phyloP scores from a whole-genome alignment of 306 rosid species.

The Rosa chinensis region DNA sequence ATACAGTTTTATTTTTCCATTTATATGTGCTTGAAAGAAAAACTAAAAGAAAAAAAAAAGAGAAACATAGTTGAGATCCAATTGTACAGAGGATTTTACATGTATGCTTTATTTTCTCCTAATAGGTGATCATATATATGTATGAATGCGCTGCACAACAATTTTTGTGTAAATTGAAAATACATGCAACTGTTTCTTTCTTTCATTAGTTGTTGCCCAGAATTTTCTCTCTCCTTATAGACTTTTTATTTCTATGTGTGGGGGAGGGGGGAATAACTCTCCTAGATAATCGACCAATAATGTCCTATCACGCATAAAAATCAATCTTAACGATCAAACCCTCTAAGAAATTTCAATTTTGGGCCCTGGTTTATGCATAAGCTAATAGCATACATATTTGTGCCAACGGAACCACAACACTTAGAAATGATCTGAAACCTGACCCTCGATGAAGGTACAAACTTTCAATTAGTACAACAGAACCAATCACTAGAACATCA shows the following conservation, averaged over 20 bases:
- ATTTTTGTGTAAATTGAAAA: conserved; percentile 13
- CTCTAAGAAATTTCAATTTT: background rate
- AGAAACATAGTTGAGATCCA: conserved; percentile 21
- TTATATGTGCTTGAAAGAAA: background rate
- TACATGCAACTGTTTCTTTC: background rate
- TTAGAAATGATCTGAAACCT: background rate
- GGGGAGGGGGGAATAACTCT: too few species aligned
- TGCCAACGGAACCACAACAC: background rate
- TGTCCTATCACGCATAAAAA: too few species aligned
- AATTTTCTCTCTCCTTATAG: too few species aligned
- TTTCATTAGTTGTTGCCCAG: background rate
- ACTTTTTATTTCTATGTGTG: too few species aligned
- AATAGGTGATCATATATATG: background rate
- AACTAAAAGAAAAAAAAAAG: background rate
- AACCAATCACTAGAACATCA: conserved; percentile 1
- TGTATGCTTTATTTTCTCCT: conserved; percentile 21
- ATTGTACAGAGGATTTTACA: conserved; percentile 34
- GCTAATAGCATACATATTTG: background rate
- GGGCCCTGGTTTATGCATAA: background rate
- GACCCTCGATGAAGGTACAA: background rate
- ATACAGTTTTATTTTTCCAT: background rate
- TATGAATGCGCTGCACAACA: background rate
- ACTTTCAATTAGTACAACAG: background rate
- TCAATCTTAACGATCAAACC: background rate
- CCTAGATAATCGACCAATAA: too few species aligned